These are phyloP conservation scores for Diversispora epigaea DNA, from an alignment of 192 early-diverging fungal species.

Conservation along the genomic window DNA sequence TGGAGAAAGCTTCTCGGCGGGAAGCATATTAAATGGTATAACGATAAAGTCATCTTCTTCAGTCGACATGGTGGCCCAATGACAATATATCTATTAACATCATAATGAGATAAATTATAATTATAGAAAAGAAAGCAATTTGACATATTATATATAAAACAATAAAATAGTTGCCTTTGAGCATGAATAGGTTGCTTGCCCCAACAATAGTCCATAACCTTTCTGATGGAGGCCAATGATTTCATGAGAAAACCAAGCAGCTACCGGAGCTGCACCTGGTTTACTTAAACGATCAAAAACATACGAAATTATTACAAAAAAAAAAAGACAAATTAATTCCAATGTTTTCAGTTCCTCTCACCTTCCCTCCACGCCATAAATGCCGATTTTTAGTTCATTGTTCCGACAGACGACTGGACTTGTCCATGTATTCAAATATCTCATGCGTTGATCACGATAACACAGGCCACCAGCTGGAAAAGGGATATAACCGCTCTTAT, in stretches of 20 bases:
- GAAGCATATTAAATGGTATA: conserved; percentile 1
- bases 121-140: too few species aligned
- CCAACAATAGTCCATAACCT: conserved; percentile 5
- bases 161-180: neutral
- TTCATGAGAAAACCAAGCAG: conserved; percentile 1
- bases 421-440: neutral
- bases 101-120: neutral
- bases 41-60: neutral
- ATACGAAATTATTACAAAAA: neutral
- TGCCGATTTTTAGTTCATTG: conserved; percentile 1
- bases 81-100: conserved; percentile 3
- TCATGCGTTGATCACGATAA: conserved; percentile 3
- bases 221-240: conserved; percentile 2
- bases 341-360: neutral
- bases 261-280: conserved; percentile 1
- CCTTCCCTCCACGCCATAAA: conserved; percentile 7
- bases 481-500: neutral
- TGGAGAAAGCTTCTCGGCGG: neutral
- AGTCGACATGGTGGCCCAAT: conserved; percentile 12
- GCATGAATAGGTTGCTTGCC: neutral
- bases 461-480: neutral
- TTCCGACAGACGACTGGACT: neutral
- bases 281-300: neutral
- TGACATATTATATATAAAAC: too few species aligned
- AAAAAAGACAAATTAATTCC: neutral